Base-by-base conservation (phyloP, 345 rosid genomes). In the Streptanthus diversifolius region DNA sequence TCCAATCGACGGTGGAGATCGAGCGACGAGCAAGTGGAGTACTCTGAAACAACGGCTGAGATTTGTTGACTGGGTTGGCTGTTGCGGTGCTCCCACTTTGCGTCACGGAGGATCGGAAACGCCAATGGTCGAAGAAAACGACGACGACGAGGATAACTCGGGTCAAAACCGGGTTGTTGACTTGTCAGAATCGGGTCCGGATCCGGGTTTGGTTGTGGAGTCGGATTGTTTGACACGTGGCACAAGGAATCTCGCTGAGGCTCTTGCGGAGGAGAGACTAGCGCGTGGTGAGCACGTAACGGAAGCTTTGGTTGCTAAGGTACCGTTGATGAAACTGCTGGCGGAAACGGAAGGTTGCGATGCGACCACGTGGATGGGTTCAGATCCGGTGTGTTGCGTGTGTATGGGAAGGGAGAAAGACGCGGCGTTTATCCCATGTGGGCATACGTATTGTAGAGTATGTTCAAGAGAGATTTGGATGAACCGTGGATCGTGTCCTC, bases 371-470 rank as follows among this genome's bases (percentile, higher is more conserved):
- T 74, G 78, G 72, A 9, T 41, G 17, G 72, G 83, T 11, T 8
- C 33, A 19, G 91, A 90, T 68, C 81, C 82, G 58, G 8, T 82
- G 87, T 93, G 97, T 80, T 88, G 98, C 82, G 92, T 93, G 72
- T 93, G 98, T 86, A 93, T 88, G 97, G 96, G 88, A 69, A 90
- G 93, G 66, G 80, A 75, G 63, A 93, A 93, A 78, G 97, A 90
- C 12, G 95, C 97, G 48, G 98, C 98, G 17, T 88, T 93, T 72
- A 86, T 93, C 64, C 98, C 98, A 8, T 93, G 98, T 68, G 98
- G 98, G 0, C 98, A 93, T 76, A 52, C 89, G 11, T 87, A 80
- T 73, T 93, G 98, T 54, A 84, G 98, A 66, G 79, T 80, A 2
- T 93, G 98, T 68, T 88, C 93, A 0, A 72, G 89, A 75, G 93